phyloP scores from a whole-genome alignment of 768 basidiomycete genomes.

The Boletus barrowsii region DNA sequence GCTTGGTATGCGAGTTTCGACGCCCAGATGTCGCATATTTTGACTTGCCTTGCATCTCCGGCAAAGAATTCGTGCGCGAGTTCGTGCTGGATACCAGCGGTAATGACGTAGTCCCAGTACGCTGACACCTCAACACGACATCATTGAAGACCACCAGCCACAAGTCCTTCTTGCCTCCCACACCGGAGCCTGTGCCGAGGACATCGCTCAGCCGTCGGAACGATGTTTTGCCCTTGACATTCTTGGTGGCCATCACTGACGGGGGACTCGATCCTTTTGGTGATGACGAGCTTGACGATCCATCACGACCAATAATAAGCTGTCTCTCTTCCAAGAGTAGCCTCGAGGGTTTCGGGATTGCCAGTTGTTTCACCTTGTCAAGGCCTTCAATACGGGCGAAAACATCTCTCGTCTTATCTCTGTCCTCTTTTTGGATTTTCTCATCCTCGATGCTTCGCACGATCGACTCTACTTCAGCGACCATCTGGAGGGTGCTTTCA shows the following conservation, averaged over 20 bases:
- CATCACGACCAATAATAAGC: slow-evolving; percentile 38
- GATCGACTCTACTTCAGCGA: slow-evolving; percentile 94
- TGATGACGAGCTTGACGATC: slow-evolving; percentile 6
- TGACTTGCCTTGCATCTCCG: slow-evolving; percentile 79
- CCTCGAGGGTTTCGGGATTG: slow-evolving; percentile 85
- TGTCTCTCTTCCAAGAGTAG: slow-evolving; percentile 81
- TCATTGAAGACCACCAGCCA: slow-evolving; percentile 98
- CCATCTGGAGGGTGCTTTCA: slow-evolving; percentile 93
- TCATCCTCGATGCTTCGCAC: slow-evolving; percentile 97
- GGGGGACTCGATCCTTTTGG: slow-evolving; percentile 35
- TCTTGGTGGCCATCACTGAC: slow-evolving; percentile 42
- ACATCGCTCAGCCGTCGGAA: slow-evolving; percentile 90
- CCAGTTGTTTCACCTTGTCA: slow-evolving; percentile 90
- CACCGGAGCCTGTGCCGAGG: slow-evolving; percentile 54
- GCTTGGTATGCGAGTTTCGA: slow-evolving; percentile 70
- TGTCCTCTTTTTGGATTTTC: slow-evolving; percentile 94
- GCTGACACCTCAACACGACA: slow-evolving; percentile 87
- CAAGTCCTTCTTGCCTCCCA: slow-evolving; percentile 75
- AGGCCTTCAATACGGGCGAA: slow-evolving; percentile 96
- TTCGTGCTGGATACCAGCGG: slow-evolving; percentile 68
- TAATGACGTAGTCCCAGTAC: slow-evolving; percentile 83
- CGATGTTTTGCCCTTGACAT: slow-evolving; percentile 77
- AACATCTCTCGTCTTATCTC: slow-evolving; percentile 91
- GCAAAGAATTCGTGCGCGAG: slow-evolving; percentile 70
- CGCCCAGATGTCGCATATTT: slow-evolving; percentile 84